phyloP scores from a whole-genome alignment of 2,329 filamentous ascomycete species.

The Ceratocystis lukuohia region DNA sequence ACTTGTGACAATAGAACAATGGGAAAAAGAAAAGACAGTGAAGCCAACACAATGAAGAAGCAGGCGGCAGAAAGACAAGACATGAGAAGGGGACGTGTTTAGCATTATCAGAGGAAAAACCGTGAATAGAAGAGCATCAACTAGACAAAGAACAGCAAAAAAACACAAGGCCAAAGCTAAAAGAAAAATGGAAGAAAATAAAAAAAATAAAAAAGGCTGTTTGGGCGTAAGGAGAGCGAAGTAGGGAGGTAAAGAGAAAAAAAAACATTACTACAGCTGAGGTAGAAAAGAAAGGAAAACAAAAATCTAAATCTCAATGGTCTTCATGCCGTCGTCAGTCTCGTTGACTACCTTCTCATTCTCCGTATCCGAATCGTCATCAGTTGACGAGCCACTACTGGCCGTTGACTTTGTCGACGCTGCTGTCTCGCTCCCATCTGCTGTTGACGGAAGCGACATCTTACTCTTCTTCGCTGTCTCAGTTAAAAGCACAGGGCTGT shows the following conservation, averaged over 20 bases:
- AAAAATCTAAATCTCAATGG: constrained; percentile 42
- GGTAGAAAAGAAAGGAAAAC: constrained; percentile 9
- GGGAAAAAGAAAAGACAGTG: not conserved
- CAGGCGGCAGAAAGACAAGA: not conserved
- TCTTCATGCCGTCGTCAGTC: constrained; percentile 41
- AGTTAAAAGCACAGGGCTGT: constrained; percentile 30
- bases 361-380: constrained; percentile 30
- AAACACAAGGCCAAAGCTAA: not conserved
- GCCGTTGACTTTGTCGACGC: constrained; percentile 25
- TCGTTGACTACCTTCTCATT: constrained; percentile 30
- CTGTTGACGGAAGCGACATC: constrained; percentile 22
- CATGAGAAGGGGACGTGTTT: not conserved
- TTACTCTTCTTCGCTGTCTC: constrained; percentile 35
- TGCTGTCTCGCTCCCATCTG: constrained; percentile 24
- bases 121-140: not conserved
- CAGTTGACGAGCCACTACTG: constrained; percentile 18
- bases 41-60: not conserved
- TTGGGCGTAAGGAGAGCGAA: not conserved
- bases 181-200: not conserved
- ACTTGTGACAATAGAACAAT: not conserved
- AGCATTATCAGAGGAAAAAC: not conserved
- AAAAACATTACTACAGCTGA: constrained; percentile 3
- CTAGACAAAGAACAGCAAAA: not conserved
- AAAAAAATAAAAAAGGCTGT: constrained; percentile 4
- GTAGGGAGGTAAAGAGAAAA: not conserved